phyloP scores from a whole-genome alignment of 2,329 filamentous ascomycete species.

The Fusarium sp. region DNA sequence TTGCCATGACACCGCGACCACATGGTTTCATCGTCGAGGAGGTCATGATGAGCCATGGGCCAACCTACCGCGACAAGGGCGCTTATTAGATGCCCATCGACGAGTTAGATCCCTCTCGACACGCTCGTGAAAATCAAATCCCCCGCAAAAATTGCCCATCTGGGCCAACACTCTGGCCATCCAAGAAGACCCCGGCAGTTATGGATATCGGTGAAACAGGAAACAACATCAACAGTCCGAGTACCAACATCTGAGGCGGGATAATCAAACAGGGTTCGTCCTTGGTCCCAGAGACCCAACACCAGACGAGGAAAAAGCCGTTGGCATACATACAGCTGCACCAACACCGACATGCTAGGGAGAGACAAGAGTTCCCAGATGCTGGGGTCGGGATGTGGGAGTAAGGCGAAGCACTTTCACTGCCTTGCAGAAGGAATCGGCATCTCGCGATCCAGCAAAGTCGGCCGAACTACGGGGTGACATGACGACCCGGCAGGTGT shows the following conservation, averaged over 20 bases:
- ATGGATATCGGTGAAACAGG: slow-evolving; percentile 43
- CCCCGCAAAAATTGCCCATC: slow-evolving; percentile 38
- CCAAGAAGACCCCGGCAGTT: slow-evolving; percentile 37
- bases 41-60: slow-evolving; percentile 25
- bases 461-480: too few relatives aligned
- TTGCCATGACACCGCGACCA: slow-evolving; percentile 17
- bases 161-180: slow-evolving; percentile 27
- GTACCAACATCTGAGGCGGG: slow-evolving; percentile 13
- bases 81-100: slow-evolving; percentile 46
- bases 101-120: slow-evolving; percentile 29
- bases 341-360: background rate
- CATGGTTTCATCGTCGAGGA: slow-evolving; percentile 24
- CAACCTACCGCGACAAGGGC: slow-evolving; percentile 40
- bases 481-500: background rate
- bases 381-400: slow-evolving; percentile 12
- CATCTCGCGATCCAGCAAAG: background rate
- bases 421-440: slow-evolving; percentile 6
- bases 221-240: slow-evolving; percentile 38
- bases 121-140: slow-evolving; percentile 20
- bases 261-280: slow-evolving; percentile 14
- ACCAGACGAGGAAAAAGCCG: background rate
- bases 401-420: slow-evolving; percentile 24
- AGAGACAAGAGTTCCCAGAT: slow-evolving; percentile 11
- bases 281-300: slow-evolving; percentile 24
- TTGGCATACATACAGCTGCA: background rate